Base-by-base conservation (phyloP, 257 asterid genomes). In the Leonotis leonurus region DNA sequence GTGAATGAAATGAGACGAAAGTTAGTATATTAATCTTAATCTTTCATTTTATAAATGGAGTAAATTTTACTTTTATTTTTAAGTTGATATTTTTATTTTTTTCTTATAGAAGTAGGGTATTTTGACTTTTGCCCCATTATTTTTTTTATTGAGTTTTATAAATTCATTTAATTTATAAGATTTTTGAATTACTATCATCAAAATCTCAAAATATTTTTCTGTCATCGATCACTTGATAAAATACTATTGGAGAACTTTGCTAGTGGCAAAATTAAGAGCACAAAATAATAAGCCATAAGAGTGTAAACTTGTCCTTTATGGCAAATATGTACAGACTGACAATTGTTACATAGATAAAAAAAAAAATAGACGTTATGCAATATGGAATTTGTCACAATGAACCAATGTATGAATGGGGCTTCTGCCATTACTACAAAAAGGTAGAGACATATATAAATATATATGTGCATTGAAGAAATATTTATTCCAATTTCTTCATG, bases 301-400 rank as follows among this genome's bases (percentile, higher is more conserved):
- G 22, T 30, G 40, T 51, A 26, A 13, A 43, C 21, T 37, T 53
- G 69, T 69, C 64, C 64, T 69, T 41, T 61, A 30, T 12, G 12
- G 25, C 22, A 27, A n/a, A 69, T 51, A 20, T 39, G 63, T 22
- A 52, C 62, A 60, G 8, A 32, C 59, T 53, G 69, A 69, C 74
- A 62, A 64, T 61, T 52, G 27, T 60, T 69, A 21, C 69, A 41
- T 25, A 29, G 24, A 69, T 60, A 33, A 21, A 68, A 45, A 33
- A 21, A 68, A 45, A 36, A 68, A 43, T 45, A 60, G 62, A 27
- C 43, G 26, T 59, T 18, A 37, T 58, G 62, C 10, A 56, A 56
- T 33, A 40, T 48, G 41, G 8, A 16, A 26, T 45, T 33, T 57
- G 66, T 68, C 61, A 8, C 29, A 44, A 48, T 43, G 22, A 33